phyloP scores from a whole-genome alignment of 2,329 filamentous ascomycete species.

The Claviceps sp. region DNA sequence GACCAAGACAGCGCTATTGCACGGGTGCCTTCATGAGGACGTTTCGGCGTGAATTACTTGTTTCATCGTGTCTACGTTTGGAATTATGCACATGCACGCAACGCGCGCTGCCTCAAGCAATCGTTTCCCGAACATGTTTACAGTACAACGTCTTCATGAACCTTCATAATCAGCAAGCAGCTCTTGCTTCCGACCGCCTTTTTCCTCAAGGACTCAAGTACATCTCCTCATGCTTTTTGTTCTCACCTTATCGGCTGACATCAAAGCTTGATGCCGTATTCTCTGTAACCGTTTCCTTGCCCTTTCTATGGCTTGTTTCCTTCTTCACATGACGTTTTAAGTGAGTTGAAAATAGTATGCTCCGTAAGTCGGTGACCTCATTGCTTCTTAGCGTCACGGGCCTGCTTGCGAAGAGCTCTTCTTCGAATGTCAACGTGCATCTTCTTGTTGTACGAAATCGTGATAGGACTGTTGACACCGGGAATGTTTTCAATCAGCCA shows the following conservation, averaged over 20 bases:
- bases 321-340: background rate
- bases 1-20: background rate
- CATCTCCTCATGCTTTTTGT: background rate
- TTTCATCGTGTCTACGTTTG: background rate
- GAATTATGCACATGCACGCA: background rate
- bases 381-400: slow-evolving; percentile 64
- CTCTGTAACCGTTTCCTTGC: background rate
- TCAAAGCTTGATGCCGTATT: background rate
- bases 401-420: slow-evolving; percentile 71
- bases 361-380: slow-evolving; percentile 8
- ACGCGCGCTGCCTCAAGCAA: background rate
- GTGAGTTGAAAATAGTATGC: background rate
- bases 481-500: slow-evolving; percentile 57
- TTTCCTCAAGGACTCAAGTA: too few relatives aligned
- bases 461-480: slow-evolving; percentile 34
- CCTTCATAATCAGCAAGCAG: background rate
- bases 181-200: background rate
- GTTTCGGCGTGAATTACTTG: too few relatives aligned
- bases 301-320: background rate
- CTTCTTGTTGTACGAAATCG: slow-evolving; percentile 37
- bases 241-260: background rate
- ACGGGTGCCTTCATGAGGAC: too few relatives aligned
- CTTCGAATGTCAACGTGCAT: slow-evolving; percentile 78
- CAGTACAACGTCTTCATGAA: too few relatives aligned
- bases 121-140: too few relatives aligned